Percentiles rank a stretch among this genome's conserved stretches.
These are phyloP conservation scores for Colletotrichum cereale DNA, from an alignment of 2,329 filamentous ascomycete genomes.

Conservation along the genomic window DNA sequence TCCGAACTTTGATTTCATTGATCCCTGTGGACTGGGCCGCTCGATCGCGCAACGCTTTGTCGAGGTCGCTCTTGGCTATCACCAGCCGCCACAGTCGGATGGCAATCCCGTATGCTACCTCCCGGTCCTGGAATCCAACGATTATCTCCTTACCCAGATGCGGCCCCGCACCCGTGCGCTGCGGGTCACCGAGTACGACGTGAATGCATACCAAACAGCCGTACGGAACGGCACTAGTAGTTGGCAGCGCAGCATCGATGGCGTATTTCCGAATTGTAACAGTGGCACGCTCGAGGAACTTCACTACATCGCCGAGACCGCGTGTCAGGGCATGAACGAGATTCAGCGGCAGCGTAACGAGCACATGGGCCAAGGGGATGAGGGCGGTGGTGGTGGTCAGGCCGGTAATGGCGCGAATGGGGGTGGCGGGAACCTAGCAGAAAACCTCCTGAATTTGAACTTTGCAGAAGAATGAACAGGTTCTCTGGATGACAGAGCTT, in stretches of 20 bases:
- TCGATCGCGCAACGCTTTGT: conserved; percentile 60
- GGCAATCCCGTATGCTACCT: conserved; percentile 34
- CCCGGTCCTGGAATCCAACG: conserved; percentile 40
- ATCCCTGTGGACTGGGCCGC: conserved; percentile 56
- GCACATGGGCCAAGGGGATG: conserved; percentile 18
- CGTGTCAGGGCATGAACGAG: conserved; percentile 58
- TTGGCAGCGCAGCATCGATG: conserved; percentile 59
- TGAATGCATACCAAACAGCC: conserved; percentile 52
- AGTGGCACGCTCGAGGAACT: conserved; percentile 58
- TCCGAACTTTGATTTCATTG: conserved; percentile 54
- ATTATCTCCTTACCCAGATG: conserved; percentile 44
- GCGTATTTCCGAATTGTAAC: conserved; percentile 59
- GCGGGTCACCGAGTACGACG: conserved; percentile 51
- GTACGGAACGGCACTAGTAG: conserved; percentile 56
- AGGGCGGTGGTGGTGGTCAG: conserved; percentile 9
- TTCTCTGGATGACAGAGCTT: neutral
- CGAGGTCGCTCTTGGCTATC: conserved; percentile 57
- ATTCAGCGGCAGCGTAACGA: conserved; percentile 49
- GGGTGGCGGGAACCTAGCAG: conserved; percentile 28
- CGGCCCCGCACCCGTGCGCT: conserved; percentile 42
- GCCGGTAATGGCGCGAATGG: neutral
- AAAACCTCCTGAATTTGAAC: conserved; percentile 36
- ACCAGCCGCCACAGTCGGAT: conserved; percentile 53
- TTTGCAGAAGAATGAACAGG: conserved; percentile 21
- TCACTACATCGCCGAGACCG: conserved; percentile 58